Evolutionary conservation across 179 eudicot species (phyloP).

Genomic region (Beta lomatogona): DNA sequence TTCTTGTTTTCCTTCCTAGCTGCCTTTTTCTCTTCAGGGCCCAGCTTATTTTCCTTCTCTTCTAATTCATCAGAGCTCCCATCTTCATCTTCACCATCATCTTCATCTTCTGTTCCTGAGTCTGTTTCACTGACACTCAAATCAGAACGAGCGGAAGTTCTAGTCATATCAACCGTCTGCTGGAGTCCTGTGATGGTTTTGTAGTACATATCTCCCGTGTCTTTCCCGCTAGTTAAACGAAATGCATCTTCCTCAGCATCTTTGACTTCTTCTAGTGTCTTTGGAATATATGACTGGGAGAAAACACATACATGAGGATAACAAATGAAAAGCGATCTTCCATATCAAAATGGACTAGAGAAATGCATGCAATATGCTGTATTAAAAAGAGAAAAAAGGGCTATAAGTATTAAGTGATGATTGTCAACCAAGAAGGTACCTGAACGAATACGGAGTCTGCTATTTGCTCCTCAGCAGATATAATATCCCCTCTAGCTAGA

Average conservation of each 20-base stretch:
- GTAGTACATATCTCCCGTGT: conserved; percentile 67
- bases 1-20: conserved; percentile 93
- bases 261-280: conserved; percentile 76
- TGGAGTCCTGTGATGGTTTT: conserved; percentile 76
- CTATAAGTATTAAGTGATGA: not conserved
- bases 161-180: conserved; percentile 39
- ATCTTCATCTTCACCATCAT: conserved; percentile 29
- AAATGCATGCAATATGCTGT: not conserved
- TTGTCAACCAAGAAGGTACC: conserved; percentile 42
- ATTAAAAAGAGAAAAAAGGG: not conserved
- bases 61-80: conserved; percentile 55
- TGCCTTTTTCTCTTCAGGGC: conserved; percentile 61
- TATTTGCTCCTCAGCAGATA: conserved; percentile 82
- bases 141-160: conserved; percentile 32
- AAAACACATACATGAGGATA: not conserved
- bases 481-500: conserved; percentile 65
- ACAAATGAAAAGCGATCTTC: not conserved
- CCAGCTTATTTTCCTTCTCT: conserved; percentile 29
- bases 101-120: conserved; percentile 42
- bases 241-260: conserved; percentile 82
- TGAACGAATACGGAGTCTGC: conserved; percentile 83
- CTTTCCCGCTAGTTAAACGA: conserved; percentile 64
- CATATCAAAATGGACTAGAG: not conserved
- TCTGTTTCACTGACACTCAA: conserved; percentile 41
- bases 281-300: conserved; percentile 77